These are phyloP conservation scores for Didymella segeticola DNA, from an alignment of 2,329 filamentous ascomycete species.

Conservation along the genomic window DNA sequence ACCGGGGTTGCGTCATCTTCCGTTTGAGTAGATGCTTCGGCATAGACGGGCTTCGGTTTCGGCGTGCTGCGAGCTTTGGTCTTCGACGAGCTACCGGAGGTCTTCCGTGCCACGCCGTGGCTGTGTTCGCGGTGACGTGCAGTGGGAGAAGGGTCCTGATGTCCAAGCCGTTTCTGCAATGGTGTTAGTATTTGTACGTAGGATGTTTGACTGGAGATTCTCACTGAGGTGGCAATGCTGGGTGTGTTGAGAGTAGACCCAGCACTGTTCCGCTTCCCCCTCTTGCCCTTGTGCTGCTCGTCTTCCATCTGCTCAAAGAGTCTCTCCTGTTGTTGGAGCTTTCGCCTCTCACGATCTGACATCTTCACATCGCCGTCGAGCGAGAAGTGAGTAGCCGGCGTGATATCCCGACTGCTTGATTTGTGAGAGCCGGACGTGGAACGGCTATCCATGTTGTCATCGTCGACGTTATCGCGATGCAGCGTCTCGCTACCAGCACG, in stretches of 20 bases:
- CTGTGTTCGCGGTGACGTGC: slow-evolving; percentile 44
- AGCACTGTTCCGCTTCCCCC: slow-evolving; percentile 64
- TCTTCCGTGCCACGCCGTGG: slow-evolving; percentile 45
- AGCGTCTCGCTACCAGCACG: slow-evolving; percentile 66
- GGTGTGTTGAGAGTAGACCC: slow-evolving; percentile 61
- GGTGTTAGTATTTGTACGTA: slow-evolving; percentile 29
- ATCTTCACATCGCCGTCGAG: slow-evolving; percentile 58
- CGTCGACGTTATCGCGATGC: slow-evolving; percentile 59
- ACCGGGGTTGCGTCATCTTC: slow-evolving; percentile 23
- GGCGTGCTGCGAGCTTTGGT: slow-evolving; percentile 39
- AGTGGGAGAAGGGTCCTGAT: slow-evolving; percentile 46
- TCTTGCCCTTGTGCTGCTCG: slow-evolving; percentile 59
- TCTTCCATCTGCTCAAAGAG: slow-evolving; percentile 68
- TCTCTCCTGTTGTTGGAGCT: slow-evolving; percentile 67
- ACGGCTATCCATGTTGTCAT: slow-evolving; percentile 62
- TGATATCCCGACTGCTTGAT: slow-evolving; percentile 66
- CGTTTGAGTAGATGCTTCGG: slow-evolving; percentile 46
- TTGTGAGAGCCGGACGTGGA: slow-evolving; percentile 65
- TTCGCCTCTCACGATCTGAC: slow-evolving; percentile 67
- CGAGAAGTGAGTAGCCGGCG: slow-evolving; percentile 62
- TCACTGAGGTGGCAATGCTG: slow-evolving; percentile 53
- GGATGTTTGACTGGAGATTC: slow-evolving; percentile 22
- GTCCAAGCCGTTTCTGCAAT: slow-evolving; percentile 47
- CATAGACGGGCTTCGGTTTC: slow-evolving; percentile 43
- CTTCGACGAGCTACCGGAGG: slow-evolving; percentile 50